Base-by-base conservation (phyloP, 1,139 yeast genomes). In the Chernovozyma aurita region DNA sequence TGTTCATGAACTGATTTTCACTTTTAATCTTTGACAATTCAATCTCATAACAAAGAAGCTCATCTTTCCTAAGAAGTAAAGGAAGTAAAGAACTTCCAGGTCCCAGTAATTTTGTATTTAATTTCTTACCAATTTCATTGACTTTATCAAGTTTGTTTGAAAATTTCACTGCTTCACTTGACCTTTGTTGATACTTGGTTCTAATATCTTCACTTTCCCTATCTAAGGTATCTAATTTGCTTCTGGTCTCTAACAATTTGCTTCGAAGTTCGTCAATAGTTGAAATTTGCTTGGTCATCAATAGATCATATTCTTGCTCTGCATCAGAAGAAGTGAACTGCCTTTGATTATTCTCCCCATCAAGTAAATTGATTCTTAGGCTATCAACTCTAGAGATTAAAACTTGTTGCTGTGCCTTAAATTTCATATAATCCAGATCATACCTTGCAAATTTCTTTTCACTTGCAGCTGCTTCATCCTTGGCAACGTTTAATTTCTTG, bases 111-210 rank as follows among this genome's bases (percentile, higher is more conserved):
- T 70, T 70, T 4, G 44, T 43, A 15, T 58, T 55, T 5, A 78
- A 47, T 22, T 47, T 44, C 0, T 46, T 52, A 30, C 63, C 58
- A 9, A 49, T 48, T 1, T 49, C 54, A 32, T 61, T 63, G 11
- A 66, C 40, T 1, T 46, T 37, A n/a, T 54, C 56, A 6, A 72
- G 46, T 15, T 46, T 45, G 0, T 54, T 50, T 1, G 83, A 68
- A 24, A 63, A 48, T 32, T 71, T 76, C 1, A 80, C 83, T 0
- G 87, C 87, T 15, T 57, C 59, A 0, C 78, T 59, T 0, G 86
- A 79, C 22, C 60, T 59, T 5, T 51, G 47, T 53, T 80, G 88
- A 49, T 82, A 82, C 31, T 65, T 50, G 2, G 45, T 44, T 40
- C 87, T 59, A 7, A 70, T 48, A 0, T 44, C 35, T 24, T 76